Base-by-base conservation (phyloP, 177 flowering plant species). In the Telopea speciosissima region DNA sequence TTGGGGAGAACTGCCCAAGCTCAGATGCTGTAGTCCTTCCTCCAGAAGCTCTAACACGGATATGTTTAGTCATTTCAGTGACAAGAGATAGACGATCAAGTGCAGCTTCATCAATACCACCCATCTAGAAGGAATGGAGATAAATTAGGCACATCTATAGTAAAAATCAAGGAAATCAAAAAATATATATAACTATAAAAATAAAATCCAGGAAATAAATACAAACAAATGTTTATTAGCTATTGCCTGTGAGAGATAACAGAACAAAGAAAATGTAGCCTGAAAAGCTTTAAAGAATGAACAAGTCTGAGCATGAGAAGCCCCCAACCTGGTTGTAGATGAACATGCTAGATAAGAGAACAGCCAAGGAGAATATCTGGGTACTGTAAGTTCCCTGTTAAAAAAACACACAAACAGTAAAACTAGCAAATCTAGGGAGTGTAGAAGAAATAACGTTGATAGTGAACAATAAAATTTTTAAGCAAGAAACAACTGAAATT, bases 51-150 rank as follows among this genome's bases (percentile, higher is more conserved):
- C 91, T 87, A 66, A 95, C 95, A 67, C 97, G 98, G 67, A 96
- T 96, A 79, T 93, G 99, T 71, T 90, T 96, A 49, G 97, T 96
- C 97, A 96, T 88, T 86, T 96, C 93, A 44, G 99, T 96, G 61
- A 96, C 99, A 76, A 96, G 97, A 74, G 99, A 96, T 58, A 96
- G 90, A 65, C 97, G 97, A 83, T 96, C 99, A 66, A 96, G 85
- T 58, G 99, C 93, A 74, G 97, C 87, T 81, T 96, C 99, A 82
- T 96, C 99, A 62, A 96, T 96, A 68, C 97, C 97, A 68, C 99
- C 99, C 98, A 96, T 91, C 98, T 96, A 74, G 66, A 52, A 59
- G 31, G 17, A 68, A 26, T n/a, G 11, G 24, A 75, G 17, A 16
- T 49, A 24, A 3, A 40, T 63, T 19, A 65, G 49, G 9, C 63